A percentile compares a stretch with the other conserved stretches of the same genome.
Evolutionary conservation across 1,284 basidiomycete species (phyloP).

Genomic region (Sanguinoderma infundibulare): DNA sequence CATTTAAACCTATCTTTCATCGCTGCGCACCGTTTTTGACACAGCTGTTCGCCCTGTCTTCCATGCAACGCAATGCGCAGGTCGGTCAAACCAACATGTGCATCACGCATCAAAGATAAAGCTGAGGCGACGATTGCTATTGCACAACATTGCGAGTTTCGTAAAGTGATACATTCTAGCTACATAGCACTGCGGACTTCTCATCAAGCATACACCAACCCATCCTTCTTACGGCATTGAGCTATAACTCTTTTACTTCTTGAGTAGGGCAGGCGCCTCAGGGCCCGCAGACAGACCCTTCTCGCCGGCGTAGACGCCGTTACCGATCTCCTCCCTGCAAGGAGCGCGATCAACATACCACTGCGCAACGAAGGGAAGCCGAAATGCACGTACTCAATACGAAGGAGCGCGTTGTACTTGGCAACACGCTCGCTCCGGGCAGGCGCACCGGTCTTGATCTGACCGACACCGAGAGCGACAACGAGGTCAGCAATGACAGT

Average conservation of each 20-base stretch:
- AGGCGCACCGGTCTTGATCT: constrained; percentile 99
- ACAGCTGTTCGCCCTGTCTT: too few species aligned
- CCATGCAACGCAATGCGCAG: too few species aligned
- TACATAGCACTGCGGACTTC: constrained; percentile 24
- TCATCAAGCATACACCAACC: constrained; percentile 20
- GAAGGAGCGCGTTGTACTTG: constrained; percentile 90
- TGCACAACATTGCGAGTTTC: constrained; percentile 15
- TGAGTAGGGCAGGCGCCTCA: constrained; percentile 73
- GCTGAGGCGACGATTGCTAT: constrained; percentile 1
- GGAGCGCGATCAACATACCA: constrained; percentile 19
- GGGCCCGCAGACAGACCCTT: constrained; percentile 82
- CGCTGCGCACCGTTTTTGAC: too few species aligned
- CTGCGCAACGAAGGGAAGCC: too few species aligned
- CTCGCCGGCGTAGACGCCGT: constrained; percentile 76
- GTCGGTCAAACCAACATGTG: not conserved
- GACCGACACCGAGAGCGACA: constrained; percentile 91
- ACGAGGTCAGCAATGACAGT: constrained; percentile 97
- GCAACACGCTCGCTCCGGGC: constrained; percentile 93
- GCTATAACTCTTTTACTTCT: constrained; percentile 49
- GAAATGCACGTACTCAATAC: constrained; percentile 76
- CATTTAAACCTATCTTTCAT: too few species aligned
- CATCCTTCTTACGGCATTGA: constrained; percentile 1
- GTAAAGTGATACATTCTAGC: constrained; percentile 23
- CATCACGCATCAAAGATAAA: not conserved
- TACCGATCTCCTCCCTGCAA: constrained; percentile 78